Percentiles rank a stretch among this genome's conserved stretches.
Evolutionary conservation across 2,329 filamentous ascomycete species (phyloP).

Genomic region (Neofusicoccum parvum): DNA sequence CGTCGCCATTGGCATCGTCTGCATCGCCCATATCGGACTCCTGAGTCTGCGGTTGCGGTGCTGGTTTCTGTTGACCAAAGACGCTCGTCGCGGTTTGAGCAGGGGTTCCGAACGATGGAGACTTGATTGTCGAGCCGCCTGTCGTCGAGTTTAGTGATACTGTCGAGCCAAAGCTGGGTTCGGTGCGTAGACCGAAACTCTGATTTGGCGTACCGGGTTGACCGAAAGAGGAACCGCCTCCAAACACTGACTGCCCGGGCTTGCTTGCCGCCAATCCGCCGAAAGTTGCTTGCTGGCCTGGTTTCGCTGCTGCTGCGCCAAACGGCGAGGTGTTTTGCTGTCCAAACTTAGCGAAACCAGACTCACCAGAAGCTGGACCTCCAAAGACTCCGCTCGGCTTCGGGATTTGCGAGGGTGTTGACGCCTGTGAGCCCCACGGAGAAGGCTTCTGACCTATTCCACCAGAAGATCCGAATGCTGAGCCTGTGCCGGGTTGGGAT

Average conservation of each 20-base stretch:
- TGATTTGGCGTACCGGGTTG: conserved; percentile 23
- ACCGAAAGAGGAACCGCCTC: conserved; percentile 23
- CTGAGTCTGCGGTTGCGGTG: conserved; percentile 33
- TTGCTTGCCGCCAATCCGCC: conserved; percentile 22
- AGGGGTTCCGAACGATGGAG: conserved; percentile 3
- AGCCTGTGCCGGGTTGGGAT: conserved; percentile 25
- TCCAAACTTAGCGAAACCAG: conserved; percentile 16
- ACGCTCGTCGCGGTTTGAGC: not conserved
- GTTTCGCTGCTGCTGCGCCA: conserved; percentile 1
- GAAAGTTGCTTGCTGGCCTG: not conserved
- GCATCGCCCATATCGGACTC: conserved; percentile 34
- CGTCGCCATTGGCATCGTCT: conserved; percentile 26
- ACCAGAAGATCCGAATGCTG: conserved; percentile 28
- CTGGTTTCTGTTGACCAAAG: conserved; percentile 26
- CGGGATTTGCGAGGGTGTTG: conserved; percentile 9
- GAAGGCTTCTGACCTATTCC: conserved; percentile 24
- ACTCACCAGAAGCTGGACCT: conserved; percentile 1
- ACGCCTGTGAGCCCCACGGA: conserved; percentile 26
- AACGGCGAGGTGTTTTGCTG: conserved; percentile 15
- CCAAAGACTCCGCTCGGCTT: conserved; percentile 9
- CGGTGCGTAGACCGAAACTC: conserved; percentile 31
- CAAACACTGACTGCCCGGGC: conserved; percentile 32
- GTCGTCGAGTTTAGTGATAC: conserved; percentile 39
- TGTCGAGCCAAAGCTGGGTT: conserved; percentile 46
- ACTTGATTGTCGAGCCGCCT: conserved; percentile 25